Evolutionary conservation across 2,329 filamentous ascomycete genomes (phyloP).

Genomic region (Botrytis hyacinthi): DNA sequence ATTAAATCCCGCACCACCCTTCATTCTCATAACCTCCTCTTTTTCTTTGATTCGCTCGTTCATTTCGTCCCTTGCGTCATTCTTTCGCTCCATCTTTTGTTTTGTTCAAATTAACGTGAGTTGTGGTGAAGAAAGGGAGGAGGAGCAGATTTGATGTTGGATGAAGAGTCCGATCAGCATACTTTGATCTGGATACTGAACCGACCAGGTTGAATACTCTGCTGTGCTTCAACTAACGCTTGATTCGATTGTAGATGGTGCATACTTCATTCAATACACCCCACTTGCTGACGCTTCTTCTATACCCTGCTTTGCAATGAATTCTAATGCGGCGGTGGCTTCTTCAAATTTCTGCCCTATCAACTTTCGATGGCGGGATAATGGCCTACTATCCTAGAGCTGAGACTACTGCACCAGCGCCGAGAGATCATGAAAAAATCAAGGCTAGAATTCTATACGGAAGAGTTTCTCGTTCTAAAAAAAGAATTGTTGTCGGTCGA

Average conservation of each 20-base stretch:
- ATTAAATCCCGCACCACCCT: background rate
- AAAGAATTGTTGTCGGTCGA: background rate
- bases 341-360: constrained; percentile 14
- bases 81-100: background rate
- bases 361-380: constrained; percentile 14
- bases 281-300: background rate
- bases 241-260: background rate
- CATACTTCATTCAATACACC: background rate
- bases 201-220: background rate
- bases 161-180: background rate
- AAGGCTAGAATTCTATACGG: background rate
- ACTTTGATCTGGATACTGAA: background rate
- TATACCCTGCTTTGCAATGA: background rate
- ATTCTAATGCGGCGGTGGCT: background rate
- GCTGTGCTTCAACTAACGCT: background rate
- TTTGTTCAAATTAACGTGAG: background rate
- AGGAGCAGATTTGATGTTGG: background rate
- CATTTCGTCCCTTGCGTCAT: background rate
- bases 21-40: constrained; percentile 10
- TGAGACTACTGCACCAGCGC: background rate
- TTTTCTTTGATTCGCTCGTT: background rate
- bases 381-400: background rate
- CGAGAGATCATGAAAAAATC: background rate
- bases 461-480: background rate
- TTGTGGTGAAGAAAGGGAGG: background rate